A percentile compares a stretch with the other conserved stretches of the same genome.
These are phyloP conservation scores for Colletotrichum noveboracense DNA, from an alignment of 2,329 filamentous ascomycete species.

Conservation along the genomic window DNA sequence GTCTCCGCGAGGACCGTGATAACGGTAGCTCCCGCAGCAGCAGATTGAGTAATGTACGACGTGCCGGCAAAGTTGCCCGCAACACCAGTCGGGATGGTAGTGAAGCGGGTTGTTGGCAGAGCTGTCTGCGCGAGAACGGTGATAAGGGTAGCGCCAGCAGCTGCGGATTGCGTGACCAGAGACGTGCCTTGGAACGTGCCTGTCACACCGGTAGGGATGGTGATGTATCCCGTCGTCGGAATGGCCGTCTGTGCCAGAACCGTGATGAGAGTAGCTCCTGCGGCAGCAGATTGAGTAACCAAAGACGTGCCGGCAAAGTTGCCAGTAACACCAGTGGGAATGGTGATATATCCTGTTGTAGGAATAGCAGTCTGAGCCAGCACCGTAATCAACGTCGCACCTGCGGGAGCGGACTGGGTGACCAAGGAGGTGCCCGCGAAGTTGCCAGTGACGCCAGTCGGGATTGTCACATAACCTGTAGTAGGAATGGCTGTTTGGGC, in stretches of 20 bases:
- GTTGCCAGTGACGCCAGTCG: neutral
- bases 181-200: neutral
- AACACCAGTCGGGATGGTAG: neutral
- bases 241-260: neutral
- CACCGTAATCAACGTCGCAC: neutral
- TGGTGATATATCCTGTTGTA: neutral
- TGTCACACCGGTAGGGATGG: neutral
- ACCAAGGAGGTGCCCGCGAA: neutral
- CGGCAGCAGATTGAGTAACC: neutral
- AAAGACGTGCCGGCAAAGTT: neutral
- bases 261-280: neutral
- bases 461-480: neutral
- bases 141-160: neutral
- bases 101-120: neutral
- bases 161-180: neutral
- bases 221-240: neutral
- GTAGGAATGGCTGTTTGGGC: neutral
- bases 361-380: neutral
- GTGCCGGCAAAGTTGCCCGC: no score
- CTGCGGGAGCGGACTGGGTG: neutral
- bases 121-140: conserved; percentile 6
- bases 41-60: no score
- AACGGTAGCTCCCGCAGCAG: no score
- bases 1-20: no score
- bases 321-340: neutral